phyloP scores from a whole-genome alignment of 805 yeast genomes.

The Schwanniomyces sp. region DNA sequence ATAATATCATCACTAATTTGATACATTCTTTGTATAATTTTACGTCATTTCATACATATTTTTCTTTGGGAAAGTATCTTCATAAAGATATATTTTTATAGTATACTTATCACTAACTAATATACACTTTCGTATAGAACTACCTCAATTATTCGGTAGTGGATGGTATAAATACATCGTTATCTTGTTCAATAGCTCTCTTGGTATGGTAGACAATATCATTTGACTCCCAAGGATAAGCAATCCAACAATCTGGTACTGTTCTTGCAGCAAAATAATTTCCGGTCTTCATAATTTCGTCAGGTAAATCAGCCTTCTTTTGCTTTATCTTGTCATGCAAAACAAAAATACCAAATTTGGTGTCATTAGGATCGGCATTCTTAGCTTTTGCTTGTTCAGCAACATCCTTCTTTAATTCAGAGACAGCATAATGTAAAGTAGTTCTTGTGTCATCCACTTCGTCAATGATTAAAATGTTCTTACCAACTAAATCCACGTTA shows the following conservation, averaged over 20 bases:
- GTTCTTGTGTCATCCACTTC: constrained; percentile 89
- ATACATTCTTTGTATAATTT: background rate
- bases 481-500: constrained; percentile 61
- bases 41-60: background rate
- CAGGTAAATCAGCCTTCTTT: constrained; percentile 71
- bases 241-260: constrained; percentile 81
- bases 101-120: background rate
- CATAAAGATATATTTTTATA: background rate
- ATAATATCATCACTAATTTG: background rate
- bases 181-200: constrained; percentile 73
- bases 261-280: constrained; percentile 72
- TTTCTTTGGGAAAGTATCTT: background rate
- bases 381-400: constrained; percentile 56
- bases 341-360: constrained; percentile 74
- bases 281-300: constrained; percentile 56
- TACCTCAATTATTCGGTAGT: constrained; percentile 8
- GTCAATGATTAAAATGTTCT: constrained; percentile 71
- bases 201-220: constrained; percentile 74
- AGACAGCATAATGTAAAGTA: constrained; percentile 75
- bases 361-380: constrained; percentile 45
- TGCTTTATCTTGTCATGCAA: constrained; percentile 74
- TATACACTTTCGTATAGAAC: background rate
- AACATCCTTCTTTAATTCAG: constrained; percentile 73
- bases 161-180: constrained; percentile 53
- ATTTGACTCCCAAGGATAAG: constrained; percentile 83